Percentiles rank a stretch among this genome's conserved stretches.
Evolutionary conservation across 2,329 filamentous ascomycete genomes (phyloP).

Genomic region (Teratosphaeria zuluensis): DNA sequence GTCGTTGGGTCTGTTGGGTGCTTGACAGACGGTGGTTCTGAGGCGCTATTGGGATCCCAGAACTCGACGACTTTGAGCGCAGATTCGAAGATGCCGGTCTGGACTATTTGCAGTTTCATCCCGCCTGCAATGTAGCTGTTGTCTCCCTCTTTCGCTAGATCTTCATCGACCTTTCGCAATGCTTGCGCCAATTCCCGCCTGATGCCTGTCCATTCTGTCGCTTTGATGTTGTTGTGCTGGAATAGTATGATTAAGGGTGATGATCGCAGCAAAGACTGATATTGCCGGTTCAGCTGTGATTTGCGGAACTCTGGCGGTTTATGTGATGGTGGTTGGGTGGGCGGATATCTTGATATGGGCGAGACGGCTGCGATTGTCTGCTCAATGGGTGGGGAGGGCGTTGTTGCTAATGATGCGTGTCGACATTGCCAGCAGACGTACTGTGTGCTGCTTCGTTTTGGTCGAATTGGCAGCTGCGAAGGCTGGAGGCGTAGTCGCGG

Average conservation of each 20-base stretch:
- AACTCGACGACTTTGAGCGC: constrained; percentile 82
- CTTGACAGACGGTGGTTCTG: constrained; percentile 2
- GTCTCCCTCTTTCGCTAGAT: constrained; percentile 51
- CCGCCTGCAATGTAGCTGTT: constrained; percentile 35
- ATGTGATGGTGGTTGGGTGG: constrained; percentile 77
- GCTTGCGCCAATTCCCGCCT: constrained; percentile 57
- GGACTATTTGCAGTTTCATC: constrained; percentile 67
- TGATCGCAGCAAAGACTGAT: constrained; percentile 78
- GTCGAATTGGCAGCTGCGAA: constrained; percentile 23
- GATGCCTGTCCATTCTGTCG: constrained; percentile 64
- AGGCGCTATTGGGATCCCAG: constrained; percentile 38
- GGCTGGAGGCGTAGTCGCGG: constrained; percentile 40
- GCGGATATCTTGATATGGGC: constrained; percentile 42
- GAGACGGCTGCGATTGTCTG: constrained; percentile 34
- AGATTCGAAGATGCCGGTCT: constrained; percentile 79
- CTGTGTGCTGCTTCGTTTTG: constrained; percentile 5
- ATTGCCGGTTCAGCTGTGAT: constrained; percentile 76
- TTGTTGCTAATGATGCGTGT: constrained; percentile 40
- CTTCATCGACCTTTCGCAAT: constrained; percentile 55
- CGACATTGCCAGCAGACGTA: constrained; percentile 31
- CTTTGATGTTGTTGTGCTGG: constrained; percentile 67
- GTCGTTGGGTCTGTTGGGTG: constrained; percentile 19
- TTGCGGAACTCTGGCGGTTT: constrained; percentile 81
- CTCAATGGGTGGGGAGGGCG: constrained; percentile 43
- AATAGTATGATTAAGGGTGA: constrained; percentile 80